Percentiles rank a stretch among this genome's conserved stretches.
phyloP scores from a whole-genome alignment of 352 stramenopile species.

The Globisporangium solare region DNA sequence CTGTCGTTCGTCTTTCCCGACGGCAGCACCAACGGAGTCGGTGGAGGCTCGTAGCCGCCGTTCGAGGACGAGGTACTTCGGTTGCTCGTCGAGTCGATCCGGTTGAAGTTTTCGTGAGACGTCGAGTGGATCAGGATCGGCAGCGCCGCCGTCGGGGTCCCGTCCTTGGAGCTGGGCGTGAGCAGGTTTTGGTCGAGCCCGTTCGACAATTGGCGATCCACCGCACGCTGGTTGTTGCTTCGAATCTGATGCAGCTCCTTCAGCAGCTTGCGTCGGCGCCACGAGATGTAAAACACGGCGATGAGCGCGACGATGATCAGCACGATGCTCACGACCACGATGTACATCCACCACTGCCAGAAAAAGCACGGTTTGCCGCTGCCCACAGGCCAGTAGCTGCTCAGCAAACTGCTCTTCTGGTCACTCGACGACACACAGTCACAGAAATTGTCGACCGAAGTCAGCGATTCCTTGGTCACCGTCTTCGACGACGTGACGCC shows the following conservation, averaged over 20 bases:
- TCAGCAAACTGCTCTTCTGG: slow-evolving; percentile 56
- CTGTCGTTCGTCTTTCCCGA: not conserved
- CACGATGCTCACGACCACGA: slow-evolving; percentile 53
- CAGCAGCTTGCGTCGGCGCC: slow-evolving; percentile 44
- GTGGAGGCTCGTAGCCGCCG: not conserved
- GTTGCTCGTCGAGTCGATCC: not conserved
- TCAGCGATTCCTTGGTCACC: slow-evolving; percentile 45
- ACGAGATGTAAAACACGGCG: slow-evolving; percentile 48
- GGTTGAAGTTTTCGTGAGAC: not conserved
- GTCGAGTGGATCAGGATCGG: slow-evolving; percentile 14
- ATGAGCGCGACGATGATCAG: slow-evolving; percentile 49
- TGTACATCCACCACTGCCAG: slow-evolving; percentile 88
- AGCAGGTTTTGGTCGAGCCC: slow-evolving; percentile 42
- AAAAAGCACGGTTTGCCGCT: slow-evolving; percentile 75
- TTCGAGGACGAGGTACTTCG: not conserved
- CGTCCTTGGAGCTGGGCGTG: slow-evolving; percentile 17
- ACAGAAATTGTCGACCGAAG: slow-evolving; percentile 37
- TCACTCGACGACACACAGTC: slow-evolving; percentile 60
- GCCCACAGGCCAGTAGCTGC: slow-evolving; percentile 47
- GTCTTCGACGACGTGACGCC: slow-evolving; percentile 61
- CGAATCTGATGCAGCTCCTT: slow-evolving; percentile 34
- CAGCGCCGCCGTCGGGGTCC: slow-evolving; percentile 16
- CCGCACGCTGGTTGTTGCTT: slow-evolving; percentile 14
- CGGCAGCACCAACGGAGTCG: not conserved
- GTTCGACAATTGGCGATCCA: slow-evolving; percentile 32